These are phyloP conservation scores for Phellinidium pouzarii DNA, from an alignment of 1,284 basidiomycete species.

Conservation along the genomic window DNA sequence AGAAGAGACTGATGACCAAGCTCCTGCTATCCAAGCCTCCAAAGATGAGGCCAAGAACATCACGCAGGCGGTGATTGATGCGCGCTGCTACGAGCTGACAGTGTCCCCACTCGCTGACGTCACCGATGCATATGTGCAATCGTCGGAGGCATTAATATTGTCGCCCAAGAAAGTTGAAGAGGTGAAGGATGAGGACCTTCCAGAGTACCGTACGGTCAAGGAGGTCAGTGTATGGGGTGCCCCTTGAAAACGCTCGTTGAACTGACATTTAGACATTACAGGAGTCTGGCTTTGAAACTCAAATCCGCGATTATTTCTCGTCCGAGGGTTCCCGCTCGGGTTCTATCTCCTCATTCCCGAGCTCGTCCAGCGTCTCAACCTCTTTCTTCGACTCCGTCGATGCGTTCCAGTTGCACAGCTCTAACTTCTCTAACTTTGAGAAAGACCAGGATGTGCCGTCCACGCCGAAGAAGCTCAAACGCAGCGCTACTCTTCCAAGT, in stretches of 20 bases:
- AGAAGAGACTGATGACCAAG: not conserved
- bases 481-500: constrained; percentile 17
- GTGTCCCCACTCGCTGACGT: constrained; percentile 59
- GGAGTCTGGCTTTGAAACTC: constrained; percentile 46
- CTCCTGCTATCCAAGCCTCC: not conserved
- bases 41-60: not conserved
- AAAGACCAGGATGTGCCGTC: constrained; percentile 9
- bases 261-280: constrained; percentile 24
- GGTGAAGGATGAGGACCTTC: constrained; percentile 25
- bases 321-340: constrained; percentile 22
- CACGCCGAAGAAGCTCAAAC: constrained; percentile 11
- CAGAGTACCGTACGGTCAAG: constrained; percentile 33
- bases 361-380: constrained; percentile 13
- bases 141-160: no score
- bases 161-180: constrained; percentile 12
- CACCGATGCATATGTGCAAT: constrained; percentile 40
- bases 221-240: constrained; percentile 26
- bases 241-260: not conserved
- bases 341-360: constrained; percentile 21
- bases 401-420: not conserved
- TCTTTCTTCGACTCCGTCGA: constrained; percentile 23
- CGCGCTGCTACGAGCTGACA: constrained; percentile 57
- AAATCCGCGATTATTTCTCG: constrained; percentile 48
- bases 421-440: constrained; percentile 1
- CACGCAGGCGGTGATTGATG: constrained; percentile 32